These are phyloP conservation scores for Nyssa sinensis DNA, from an alignment of 148 eudicot genomes.

Conservation along the genomic window DNA sequence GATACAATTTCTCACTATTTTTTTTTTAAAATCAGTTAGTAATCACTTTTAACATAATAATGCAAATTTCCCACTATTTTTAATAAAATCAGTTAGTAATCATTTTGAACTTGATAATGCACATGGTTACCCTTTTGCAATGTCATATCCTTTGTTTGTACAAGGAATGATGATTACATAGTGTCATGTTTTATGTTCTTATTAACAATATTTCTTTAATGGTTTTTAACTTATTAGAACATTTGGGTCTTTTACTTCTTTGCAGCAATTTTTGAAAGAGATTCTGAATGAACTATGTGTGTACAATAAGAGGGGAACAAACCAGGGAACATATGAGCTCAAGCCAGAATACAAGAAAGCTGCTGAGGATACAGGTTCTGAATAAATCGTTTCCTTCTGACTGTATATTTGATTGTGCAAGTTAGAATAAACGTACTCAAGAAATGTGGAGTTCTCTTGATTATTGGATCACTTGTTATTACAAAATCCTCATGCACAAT, in stretches of 20 bases:
- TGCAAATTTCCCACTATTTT: background rate
- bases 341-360: conserved; percentile 97
- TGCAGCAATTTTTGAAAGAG: conserved; percentile 97
- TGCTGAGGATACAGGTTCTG: conserved; percentile 69
- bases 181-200: background rate
- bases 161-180: background rate
- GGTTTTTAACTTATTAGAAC: background rate
- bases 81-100: background rate
- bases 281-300: conserved; percentile 88
- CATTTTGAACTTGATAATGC: background rate
- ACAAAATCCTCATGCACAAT: background rate
- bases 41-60: too few relatives aligned
- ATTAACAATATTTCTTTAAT: background rate
- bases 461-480: background rate
- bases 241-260: background rate
- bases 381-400: conserved; percentile 22
- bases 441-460: background rate
- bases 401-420: conserved; percentile 16
- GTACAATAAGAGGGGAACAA: conserved; percentile 94
- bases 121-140: background rate
- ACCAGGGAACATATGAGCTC: conserved; percentile 95
- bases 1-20: too few relatives aligned
- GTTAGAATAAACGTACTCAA: background rate
- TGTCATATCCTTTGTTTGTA: background rate
- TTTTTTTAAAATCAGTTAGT: too few relatives aligned